Base-by-base conservation (phyloP, 345 rosid species). In the Lumnitzera racemosa region DNA sequence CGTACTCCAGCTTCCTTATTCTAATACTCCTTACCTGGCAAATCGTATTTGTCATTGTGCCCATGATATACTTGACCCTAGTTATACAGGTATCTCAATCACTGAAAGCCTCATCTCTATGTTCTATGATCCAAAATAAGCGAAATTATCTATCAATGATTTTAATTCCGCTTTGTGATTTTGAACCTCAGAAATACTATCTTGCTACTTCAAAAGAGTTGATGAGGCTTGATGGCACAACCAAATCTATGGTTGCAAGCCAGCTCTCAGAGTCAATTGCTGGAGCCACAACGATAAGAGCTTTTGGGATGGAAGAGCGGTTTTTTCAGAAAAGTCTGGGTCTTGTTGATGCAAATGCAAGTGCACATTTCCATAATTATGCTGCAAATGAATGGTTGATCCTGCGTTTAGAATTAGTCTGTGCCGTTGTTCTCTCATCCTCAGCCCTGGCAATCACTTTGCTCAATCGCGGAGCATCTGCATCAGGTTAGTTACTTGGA, bases 311-410 rank as follows among this genome's bases (percentile, higher is more conserved):
- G 61, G 86, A 73, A 62, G 83, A 77, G 1, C 73, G 82, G 5
- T 83, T 86, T 80, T 79, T 83, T 51, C 63, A 70, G 15, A 77
- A 69, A 73, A 70, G 70, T 68, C 61, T 85, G 25, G 46, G 65
- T 62, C 78, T 83, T 53, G 70, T 75, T 11, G 81, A 85, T 64
- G 64, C 63, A 29, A 83, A 83, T 75, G 84, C 91, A 29, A 75
- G 84, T 58, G 59, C 80, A 2, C 57, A 75, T 72, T 83, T 85
- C 63, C 77, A 83, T 61, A 71, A 65, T 59, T 79, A 74, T 67
- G 65, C 86, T 0, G 81, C 84, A 43, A 74, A 78, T 17, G 83
- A 83, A 69, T 85, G 88, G 88, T 71, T 85, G 60, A 68, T 85
- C 64, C 83, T 69, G 65, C 77, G 91, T n/a, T 67, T 83, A 52